Conservation (phyloP, 176 grass and related monocot genomes). For the Cocos nucifera region DNA sequence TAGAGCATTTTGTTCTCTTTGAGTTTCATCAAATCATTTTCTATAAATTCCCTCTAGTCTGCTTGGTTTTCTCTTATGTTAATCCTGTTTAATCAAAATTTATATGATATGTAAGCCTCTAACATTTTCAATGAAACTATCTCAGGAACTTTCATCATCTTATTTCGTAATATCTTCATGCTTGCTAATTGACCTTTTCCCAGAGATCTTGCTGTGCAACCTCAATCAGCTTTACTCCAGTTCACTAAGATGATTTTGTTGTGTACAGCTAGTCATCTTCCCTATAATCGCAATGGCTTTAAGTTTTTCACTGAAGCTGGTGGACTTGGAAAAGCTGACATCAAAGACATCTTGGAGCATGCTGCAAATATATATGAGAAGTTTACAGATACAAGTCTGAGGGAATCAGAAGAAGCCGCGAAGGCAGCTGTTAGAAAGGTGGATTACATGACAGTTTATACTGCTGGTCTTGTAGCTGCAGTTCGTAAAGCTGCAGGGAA, state of each 20-base stretch:
- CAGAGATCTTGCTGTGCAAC: background rate
- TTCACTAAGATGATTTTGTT: slow-evolving; percentile 9
- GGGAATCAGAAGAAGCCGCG: slow-evolving; percentile 28
- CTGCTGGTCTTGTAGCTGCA: slow-evolving; percentile 66
- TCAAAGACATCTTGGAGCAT: slow-evolving; percentile 71
- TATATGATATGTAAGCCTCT: no score
- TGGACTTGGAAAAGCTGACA: slow-evolving; percentile 83
- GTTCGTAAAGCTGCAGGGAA: slow-evolving; percentile 80
- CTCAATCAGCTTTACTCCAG: no score
- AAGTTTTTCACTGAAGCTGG: slow-evolving; percentile 95
- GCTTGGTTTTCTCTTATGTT: no score
- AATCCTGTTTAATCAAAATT: no score
- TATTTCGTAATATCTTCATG: no score
- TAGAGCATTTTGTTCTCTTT: no score
- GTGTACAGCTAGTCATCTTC: slow-evolving; percentile 84
- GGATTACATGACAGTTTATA: slow-evolving; percentile 95
- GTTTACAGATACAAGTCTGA: slow-evolving; percentile 29
- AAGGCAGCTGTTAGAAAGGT: slow-evolving; percentile 43
- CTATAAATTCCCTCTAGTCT: no score
- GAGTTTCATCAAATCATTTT: no score
- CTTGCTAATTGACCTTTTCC: no score
- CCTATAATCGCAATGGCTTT: slow-evolving; percentile 93
- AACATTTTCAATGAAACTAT: no score
- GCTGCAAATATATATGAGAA: slow-evolving; percentile 57
- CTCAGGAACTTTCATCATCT: no score